Evolutionary conservation across 2,329 filamentous ascomycete genomes (phyloP), one percentile per base, ranked within the genome.

Genomic region (Stylonectria norvegica): DNA sequence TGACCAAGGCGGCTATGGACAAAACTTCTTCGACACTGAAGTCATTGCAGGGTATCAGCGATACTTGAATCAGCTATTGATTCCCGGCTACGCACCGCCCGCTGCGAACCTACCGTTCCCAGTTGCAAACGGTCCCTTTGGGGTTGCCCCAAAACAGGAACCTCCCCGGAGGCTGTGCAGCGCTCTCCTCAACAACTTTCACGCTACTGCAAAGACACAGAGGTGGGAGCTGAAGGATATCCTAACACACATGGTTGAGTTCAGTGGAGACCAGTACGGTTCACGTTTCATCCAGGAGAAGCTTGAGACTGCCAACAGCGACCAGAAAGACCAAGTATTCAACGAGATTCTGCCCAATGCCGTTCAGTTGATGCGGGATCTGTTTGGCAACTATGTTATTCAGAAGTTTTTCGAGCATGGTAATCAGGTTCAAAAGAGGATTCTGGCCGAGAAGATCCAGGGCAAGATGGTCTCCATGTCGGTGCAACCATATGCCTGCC

Each of bases 351-450:
- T 86, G 53, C 79, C 82, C 1, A 93, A 98, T 52, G 81, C 85
- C 2, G 66, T 95, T 20, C 89, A 91, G 58, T 71, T 98, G 34
- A 96, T 95, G 89, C 91, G 85, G 32, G 93, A 97, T 62, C 85
- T 97, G 0, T 98, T 96, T 59, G 93, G 93, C 38, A 98, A 98
- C 64, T 98, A 97, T 59, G 93, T 98, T 23, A 90, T 97, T 27
- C 93, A 98, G 59, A 97, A 96, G 63, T 83, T 97, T 60, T 96
- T 97, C 48, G 91, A 97, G 62, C 89, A 97, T 62, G 91, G 93
- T 27, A 94, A 89, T 53, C 90, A 95, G 64, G 78, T 83, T 0
- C 93, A 98, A 68, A 98, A 98, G 71, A 89, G 85, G 64, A 76
- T 86, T 3, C 67, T 98, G 29, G 89, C 89, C 1, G 81, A 82